These are phyloP conservation scores for Kockiozyma suomiensis DNA, from an alignment of 805 yeast genomes.

Conservation along the genomic window DNA sequence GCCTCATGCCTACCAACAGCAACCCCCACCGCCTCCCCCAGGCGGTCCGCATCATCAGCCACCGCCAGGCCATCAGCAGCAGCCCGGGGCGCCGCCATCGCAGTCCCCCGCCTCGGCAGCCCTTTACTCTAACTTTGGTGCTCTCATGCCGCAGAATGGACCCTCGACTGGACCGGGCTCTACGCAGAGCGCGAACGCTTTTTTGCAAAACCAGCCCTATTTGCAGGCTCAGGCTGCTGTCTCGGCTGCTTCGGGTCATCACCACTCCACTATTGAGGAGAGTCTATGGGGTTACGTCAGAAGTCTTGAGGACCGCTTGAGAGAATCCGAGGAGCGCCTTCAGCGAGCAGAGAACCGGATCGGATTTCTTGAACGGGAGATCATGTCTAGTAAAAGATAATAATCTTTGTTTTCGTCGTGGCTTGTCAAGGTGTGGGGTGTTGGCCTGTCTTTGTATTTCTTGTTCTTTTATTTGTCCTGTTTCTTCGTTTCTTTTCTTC, in stretches of 20 bases:
- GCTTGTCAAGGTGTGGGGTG: background rate
- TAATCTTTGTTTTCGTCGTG: background rate
- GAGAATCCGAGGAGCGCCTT: slow-evolving; percentile 41
- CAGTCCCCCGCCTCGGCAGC: slow-evolving; percentile 11
- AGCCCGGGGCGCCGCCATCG: background rate
- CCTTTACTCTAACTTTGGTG: slow-evolving; percentile 12
- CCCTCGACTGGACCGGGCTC: slow-evolving; percentile 3
- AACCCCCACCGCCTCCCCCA: background rate
- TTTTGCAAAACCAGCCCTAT: slow-evolving; percentile 22
- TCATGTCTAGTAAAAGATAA: slow-evolving; percentile 9
- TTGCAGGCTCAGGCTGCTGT: slow-evolving; percentile 16
- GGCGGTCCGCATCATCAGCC: slow-evolving; percentile 10
- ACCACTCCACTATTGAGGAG: slow-evolving; percentile 29
- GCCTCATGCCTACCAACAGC: slow-evolving; percentile 25
- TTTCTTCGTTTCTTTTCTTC: background rate
- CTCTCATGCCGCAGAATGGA: slow-evolving; percentile 8
- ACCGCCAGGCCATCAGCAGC: slow-evolving; percentile 10
- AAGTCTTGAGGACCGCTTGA: slow-evolving; percentile 39
- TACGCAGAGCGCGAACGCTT: slow-evolving; percentile 26
- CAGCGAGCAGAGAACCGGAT: slow-evolving; percentile 40
- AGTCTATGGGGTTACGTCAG: slow-evolving; percentile 36
- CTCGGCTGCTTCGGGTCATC: slow-evolving; percentile 9
- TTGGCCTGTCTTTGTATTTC: background rate
- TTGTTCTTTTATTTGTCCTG: background rate
- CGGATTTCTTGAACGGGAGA: slow-evolving; percentile 27